A percentile compares a stretch with the other conserved stretches of the same genome.
Conservation (phyloP, 2,329 filamentous ascomycete species). For the Exophiala sideris region DNA sequence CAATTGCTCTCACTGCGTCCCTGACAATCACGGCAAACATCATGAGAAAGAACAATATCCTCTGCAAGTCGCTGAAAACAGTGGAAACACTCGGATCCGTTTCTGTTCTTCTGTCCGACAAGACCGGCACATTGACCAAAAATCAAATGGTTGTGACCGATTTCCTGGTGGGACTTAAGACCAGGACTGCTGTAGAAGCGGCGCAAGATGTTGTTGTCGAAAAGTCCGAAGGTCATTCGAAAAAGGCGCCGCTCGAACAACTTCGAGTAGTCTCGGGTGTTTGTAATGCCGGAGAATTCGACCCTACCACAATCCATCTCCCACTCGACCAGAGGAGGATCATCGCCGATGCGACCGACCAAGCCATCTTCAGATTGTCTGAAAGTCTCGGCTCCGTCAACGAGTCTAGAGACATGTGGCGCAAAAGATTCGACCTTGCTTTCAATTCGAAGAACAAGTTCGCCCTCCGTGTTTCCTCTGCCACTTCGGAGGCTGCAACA, state of each 20-base stretch:
- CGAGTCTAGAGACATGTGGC: conserved; percentile 61
- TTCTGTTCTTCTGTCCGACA: conserved; percentile 72
- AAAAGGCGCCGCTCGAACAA: conserved; percentile 50
- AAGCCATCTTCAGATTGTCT: conserved; percentile 69
- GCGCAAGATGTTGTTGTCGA: conserved; percentile 38
- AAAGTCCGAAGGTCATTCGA: conserved; percentile 26
- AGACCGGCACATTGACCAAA: conserved; percentile 60
- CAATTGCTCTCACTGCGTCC: conserved; percentile 66
- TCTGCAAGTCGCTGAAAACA: conserved; percentile 77
- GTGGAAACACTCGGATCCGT: conserved; percentile 73
- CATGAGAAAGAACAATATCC: conserved; percentile 72
- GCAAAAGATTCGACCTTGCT: conserved; percentile 63
- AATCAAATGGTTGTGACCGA: conserved; percentile 73
- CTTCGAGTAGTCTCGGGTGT: conserved; percentile 61
- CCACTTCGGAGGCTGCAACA: conserved; percentile 20
- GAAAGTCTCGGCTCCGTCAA: conserved; percentile 61
- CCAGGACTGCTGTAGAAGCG: conserved; percentile 53
- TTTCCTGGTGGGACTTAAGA: conserved; percentile 56
- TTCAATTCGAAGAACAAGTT: conserved; percentile 86
- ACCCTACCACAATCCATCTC: conserved; percentile 58
- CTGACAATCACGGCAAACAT: conserved; percentile 73
- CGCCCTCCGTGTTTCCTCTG: conserved; percentile 64
- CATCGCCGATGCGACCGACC: conserved; percentile 73
- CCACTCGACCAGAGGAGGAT: conserved; percentile 62
- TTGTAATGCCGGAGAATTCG: conserved; percentile 74